Evolutionary conservation across 2,329 filamentous ascomycete species (phyloP).

Genomic region (Huntiella savannae): DNA sequence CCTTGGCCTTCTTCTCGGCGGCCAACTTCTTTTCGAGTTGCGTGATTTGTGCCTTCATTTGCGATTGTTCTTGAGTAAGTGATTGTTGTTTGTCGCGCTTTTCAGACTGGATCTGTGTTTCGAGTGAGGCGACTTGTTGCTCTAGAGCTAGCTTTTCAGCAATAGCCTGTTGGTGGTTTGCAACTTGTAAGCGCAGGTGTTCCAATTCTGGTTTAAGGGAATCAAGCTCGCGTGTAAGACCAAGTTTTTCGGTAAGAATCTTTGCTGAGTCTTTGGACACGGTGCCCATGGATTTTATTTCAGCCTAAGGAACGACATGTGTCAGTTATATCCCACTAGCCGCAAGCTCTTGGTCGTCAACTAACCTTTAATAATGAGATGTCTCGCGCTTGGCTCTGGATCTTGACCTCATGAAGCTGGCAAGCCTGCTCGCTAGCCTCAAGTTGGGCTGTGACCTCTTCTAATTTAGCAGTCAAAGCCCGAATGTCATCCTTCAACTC

Average conservation of each 20-base stretch:
- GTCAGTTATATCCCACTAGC: neutral
- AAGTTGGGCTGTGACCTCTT: constrained; percentile 24
- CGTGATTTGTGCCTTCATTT: constrained; percentile 21
- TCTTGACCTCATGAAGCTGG: constrained; percentile 26
- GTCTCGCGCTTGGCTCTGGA: constrained; percentile 30
- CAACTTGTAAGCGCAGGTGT: constrained; percentile 33
- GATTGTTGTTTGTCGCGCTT: constrained; percentile 24
- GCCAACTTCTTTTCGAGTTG: constrained; percentile 21
- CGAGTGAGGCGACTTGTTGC: constrained; percentile 54
- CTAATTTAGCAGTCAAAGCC: constrained; percentile 21
- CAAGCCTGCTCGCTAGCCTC: constrained; percentile 24
- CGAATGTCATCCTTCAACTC: constrained; percentile 44
- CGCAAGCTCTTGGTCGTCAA: neutral
- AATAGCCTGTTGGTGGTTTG: constrained; percentile 46
- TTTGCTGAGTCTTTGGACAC: constrained; percentile 52
- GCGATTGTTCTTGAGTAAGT: constrained; percentile 22
- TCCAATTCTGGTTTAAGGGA: constrained; percentile 36
- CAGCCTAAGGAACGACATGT: constrained; percentile 33
- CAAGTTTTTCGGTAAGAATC: constrained; percentile 39
- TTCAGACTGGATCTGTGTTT: constrained; percentile 69
- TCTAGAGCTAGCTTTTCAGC: constrained; percentile 66
- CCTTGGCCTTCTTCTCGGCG: constrained; percentile 25
- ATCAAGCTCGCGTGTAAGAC: constrained; percentile 31
- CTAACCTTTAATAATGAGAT: constrained; percentile 29
- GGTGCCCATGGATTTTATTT: constrained; percentile 49